Conservation (phyloP, 179 eudicot genomes). For the Spergularia azorica region DNA sequence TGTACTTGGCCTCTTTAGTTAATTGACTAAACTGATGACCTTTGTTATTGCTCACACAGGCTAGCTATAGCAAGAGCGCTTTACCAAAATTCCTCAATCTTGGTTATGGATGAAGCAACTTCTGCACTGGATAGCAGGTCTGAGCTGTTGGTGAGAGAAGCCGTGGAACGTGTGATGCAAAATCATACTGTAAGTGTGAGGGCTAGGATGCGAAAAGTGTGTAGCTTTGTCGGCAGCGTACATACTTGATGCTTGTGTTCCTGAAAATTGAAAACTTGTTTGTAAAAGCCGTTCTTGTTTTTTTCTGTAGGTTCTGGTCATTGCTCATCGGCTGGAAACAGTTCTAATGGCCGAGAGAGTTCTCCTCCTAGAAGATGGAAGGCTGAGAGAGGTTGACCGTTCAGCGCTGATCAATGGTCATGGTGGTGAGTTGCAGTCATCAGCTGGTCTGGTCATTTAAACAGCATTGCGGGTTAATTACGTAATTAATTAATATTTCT, state of each 20-base stretch:
- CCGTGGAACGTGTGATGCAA: constrained; percentile 76
- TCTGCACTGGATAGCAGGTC: constrained; percentile 92
- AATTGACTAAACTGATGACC: constrained; percentile 14
- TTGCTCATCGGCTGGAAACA: constrained; percentile 89
- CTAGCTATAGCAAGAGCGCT: constrained; percentile 94
- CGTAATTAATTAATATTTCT: too few relatives aligned
- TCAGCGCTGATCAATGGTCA: constrained; percentile 48
- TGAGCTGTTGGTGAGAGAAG: constrained; percentile 91
- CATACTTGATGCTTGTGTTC: too few relatives aligned
- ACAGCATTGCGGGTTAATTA: not conserved
- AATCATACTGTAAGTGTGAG: constrained; percentile 64
- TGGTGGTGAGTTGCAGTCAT: constrained; percentile 42
- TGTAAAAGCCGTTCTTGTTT: not conserved
- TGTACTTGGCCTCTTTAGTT: constrained; percentile 1
- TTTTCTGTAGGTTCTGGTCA: constrained; percentile 67
- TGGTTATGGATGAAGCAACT: constrained; percentile 95
- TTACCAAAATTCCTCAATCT: constrained; percentile 83
- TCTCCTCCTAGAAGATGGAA: constrained; percentile 60
- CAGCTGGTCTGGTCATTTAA: constrained; percentile 47
- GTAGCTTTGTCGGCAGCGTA: too few relatives aligned
- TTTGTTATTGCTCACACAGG: constrained; percentile 44
- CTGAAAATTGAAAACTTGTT: not conserved
- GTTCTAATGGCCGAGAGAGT: constrained; percentile 86
- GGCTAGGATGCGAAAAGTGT: not conserved
- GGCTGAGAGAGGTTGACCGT: constrained; percentile 65